Evolutionary conservation across 2,329 filamentous ascomycete genomes (phyloP).

Genomic region (Aschersonia sp.): DNA sequence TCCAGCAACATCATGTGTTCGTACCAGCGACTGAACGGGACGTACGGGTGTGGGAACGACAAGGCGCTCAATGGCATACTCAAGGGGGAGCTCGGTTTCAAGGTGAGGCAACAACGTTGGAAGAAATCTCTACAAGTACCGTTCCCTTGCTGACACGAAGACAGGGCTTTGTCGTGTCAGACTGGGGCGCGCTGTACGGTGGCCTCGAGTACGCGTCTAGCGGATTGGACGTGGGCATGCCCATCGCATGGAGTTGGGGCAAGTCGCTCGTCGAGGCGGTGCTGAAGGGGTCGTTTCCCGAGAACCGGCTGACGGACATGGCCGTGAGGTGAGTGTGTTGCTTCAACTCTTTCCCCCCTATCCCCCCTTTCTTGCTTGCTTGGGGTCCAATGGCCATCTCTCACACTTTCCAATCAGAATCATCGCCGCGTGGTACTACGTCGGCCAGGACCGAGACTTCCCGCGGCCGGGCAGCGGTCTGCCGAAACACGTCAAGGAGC

Average conservation of each 20-base stretch:
- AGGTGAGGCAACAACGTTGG: constrained; percentile 9
- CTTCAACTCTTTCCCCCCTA: neutral
- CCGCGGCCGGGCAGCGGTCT: constrained; percentile 35
- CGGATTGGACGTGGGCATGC: constrained; percentile 20
- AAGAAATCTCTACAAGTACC: neutral
- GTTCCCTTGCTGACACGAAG: neutral
- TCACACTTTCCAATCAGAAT: constrained; percentile 12
- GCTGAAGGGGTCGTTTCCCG: constrained; percentile 41
- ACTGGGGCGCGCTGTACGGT: constrained; percentile 54
- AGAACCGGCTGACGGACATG: constrained; percentile 47
- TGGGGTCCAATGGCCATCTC: too few relatives aligned
- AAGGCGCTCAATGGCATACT: constrained; percentile 52
- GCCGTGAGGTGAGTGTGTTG: constrained; percentile 21
- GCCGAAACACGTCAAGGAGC: constrained; percentile 29
- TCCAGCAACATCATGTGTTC: constrained; percentile 45
- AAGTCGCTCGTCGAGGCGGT: neutral
- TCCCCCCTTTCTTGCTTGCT: too few relatives aligned
- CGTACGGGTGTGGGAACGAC: constrained; percentile 56
- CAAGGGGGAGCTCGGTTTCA: constrained; percentile 45
- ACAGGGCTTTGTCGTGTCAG: constrained; percentile 50
- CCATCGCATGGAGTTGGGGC: neutral
- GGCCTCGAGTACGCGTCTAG: constrained; percentile 47
- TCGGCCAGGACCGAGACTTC: constrained; percentile 35
- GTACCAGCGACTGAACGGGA: constrained; percentile 60
- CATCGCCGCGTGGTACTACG: constrained; percentile 40